Conservation (phyloP, 371 early-diverging fungal genomes). For the Choanephora cucurbitarum region DNA sequence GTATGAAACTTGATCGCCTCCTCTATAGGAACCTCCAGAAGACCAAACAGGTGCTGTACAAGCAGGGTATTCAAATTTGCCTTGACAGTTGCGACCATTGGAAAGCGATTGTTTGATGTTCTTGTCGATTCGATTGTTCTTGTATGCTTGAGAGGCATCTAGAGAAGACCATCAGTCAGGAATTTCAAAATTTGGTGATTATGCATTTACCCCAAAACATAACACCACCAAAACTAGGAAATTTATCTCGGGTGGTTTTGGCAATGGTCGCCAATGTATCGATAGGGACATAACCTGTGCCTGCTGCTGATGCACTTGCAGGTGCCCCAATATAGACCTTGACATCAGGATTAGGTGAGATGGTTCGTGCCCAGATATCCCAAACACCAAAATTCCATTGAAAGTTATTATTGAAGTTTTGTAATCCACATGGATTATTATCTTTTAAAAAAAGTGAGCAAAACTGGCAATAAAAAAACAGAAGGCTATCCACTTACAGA, state of each 20-base stretch:
- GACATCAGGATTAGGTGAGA: constrained; percentile 58
- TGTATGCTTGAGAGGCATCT: constrained; percentile 52
- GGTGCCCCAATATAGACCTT: constrained; percentile 66
- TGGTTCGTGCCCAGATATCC: constrained; percentile 66
- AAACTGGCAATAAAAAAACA: no score
- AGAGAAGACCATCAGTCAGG: constrained; percentile 2
- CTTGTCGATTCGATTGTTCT: constrained; percentile 32
- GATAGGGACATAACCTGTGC: constrained; percentile 53
- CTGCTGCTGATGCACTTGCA: constrained; percentile 58
- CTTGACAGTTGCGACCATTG: constrained; percentile 26
- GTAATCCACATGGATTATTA: constrained; percentile 73
- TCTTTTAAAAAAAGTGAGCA: no score
- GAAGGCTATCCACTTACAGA: no score
- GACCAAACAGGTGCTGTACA: constrained; percentile 45
- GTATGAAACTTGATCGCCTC: constrained; percentile 49
- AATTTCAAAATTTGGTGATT: no score
- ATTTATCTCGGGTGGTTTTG: constrained; percentile 24
- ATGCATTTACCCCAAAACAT: constrained; percentile 72
- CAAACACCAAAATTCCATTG: constrained; percentile 57
- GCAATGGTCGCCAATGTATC: constrained; percentile 32
- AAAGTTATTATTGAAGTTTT: constrained; percentile 46
- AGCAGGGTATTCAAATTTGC: constrained; percentile 23
- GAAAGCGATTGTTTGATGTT: constrained; percentile 27
- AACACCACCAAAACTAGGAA: constrained; percentile 63
- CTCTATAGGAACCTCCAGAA: constrained; percentile 37